phyloP scores from a whole-genome alignment of 78 protist genomes.

The Dictyostelium purpureum region DNA sequence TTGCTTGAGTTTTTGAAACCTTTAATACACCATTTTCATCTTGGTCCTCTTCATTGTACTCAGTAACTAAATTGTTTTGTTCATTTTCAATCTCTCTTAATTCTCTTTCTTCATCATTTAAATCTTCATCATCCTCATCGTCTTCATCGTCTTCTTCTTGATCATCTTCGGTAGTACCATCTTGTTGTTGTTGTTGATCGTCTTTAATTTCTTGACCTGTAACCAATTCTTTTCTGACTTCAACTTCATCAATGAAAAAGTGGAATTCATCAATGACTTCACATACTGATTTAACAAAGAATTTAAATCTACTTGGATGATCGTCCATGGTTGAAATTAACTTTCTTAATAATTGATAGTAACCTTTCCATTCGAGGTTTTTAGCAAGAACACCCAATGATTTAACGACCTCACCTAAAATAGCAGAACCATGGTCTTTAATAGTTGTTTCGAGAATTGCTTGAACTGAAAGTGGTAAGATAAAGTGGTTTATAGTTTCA shows the following conservation, averaged over 20 bases:
- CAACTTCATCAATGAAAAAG: slow-evolving; percentile 43
- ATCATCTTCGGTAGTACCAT: background rate
- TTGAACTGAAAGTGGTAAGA: slow-evolving; percentile 43
- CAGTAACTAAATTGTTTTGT: background rate
- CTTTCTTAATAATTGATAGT: slow-evolving; percentile 11
- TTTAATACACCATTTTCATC: slow-evolving; percentile 27
- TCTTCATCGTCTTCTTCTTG: background rate
- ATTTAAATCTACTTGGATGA: slow-evolving; percentile 22
- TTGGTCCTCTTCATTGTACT: background rate
- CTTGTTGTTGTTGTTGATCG: background rate
- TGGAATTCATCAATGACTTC: slow-evolving; percentile 73
- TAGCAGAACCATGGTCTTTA: slow-evolving; percentile 47
- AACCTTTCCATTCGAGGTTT: slow-evolving; percentile 33
- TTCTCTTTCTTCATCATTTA: background rate
- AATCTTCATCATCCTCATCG: background rate
- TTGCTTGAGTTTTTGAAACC: background rate
- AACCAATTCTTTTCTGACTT: slow-evolving; percentile 11
- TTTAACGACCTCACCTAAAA: slow-evolving; percentile 57
- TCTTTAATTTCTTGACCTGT: slow-evolving; percentile 14
- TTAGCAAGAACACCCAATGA: slow-evolving; percentile 34
- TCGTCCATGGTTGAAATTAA: slow-evolving; percentile 37
- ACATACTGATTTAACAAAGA: slow-evolving; percentile 38
- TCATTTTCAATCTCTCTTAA: background rate
- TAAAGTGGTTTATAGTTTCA: slow-evolving; percentile 7
- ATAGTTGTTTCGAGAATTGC: slow-evolving; percentile 35